Evolutionary conservation across 169 alveolate genomes (phyloP).

Genomic region (Ichthyophthirius multifiliis): DNA sequence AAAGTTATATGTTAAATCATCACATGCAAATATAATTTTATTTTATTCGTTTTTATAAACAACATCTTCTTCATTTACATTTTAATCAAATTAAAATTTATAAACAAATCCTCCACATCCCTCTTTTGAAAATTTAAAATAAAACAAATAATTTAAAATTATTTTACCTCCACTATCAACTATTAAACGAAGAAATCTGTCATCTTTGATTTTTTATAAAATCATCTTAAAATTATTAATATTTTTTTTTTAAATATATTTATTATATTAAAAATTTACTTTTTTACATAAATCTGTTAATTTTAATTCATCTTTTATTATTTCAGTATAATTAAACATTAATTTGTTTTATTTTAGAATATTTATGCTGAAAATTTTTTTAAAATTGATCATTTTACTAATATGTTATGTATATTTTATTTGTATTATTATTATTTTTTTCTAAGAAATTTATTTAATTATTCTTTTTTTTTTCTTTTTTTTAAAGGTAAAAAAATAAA

Average conservation of each 20-base stretch:
- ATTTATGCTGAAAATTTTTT: too few relatives aligned
- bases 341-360: too few relatives aligned
- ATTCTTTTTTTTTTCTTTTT: too few relatives aligned
- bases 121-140: background rate
- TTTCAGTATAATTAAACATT: background rate
- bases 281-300: constrained; percentile 3
- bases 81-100: constrained; percentile 29
- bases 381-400: too few relatives aligned
- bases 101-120: constrained; percentile 49
- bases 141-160: too few relatives aligned
- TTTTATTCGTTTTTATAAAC: constrained; percentile 10
- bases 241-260: background rate
- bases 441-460: too few relatives aligned
- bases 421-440: too few relatives aligned
- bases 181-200: constrained; percentile 33
- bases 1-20: constrained; percentile 30
- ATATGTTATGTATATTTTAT: too few relatives aligned
- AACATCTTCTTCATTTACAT: constrained; percentile 22
- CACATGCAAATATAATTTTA: constrained; percentile 17
- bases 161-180: constrained; percentile 41
- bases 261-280: background rate
- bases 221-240: background rate
- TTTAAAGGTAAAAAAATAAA: too few relatives aligned
- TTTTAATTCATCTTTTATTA: background rate
- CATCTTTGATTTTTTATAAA: background rate